Conservation (phyloP, 768 basidiomycete genomes). For the Boletus rubroflammeus region DNA sequence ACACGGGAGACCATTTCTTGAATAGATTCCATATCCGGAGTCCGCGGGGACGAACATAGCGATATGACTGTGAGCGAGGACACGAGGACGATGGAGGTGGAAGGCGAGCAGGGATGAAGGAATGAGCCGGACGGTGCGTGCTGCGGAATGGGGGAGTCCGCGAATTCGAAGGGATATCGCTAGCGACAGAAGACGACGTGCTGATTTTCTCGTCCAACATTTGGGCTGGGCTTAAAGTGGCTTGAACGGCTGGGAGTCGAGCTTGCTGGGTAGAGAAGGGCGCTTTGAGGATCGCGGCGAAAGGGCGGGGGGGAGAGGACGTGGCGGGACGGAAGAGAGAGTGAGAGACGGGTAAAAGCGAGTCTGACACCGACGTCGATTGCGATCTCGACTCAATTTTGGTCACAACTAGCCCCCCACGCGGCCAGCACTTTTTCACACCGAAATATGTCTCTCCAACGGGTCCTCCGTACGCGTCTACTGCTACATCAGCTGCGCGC, state of each 20-base stretch:
- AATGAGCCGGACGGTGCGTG: conserved; percentile 16
- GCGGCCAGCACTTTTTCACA: no score
- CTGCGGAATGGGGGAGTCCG: conserved; percentile 14
- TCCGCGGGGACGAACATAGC: conserved; percentile 44
- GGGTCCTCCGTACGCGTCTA: background rate
- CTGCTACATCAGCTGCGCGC: background rate
- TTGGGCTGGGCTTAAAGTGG: background rate
- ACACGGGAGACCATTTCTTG: conserved; percentile 73
- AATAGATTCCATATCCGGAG: conserved; percentile 57
- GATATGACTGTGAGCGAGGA: conserved; percentile 19
- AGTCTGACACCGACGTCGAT: background rate
- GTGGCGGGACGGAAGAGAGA: background rate
- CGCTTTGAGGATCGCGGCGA: conserved; percentile 6
- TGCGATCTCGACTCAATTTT: conserved; percentile 12
- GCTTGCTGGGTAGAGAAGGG: background rate
- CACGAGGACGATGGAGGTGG: conserved; percentile 13
- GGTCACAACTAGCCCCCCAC: no score
- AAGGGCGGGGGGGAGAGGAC: background rate
- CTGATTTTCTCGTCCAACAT: conserved; percentile 26
- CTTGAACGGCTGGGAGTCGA: background rate
- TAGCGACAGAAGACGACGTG: conserved; percentile 1
- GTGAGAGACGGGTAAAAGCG: no score
- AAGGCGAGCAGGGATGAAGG: conserved; percentile 20
- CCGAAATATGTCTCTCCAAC: background rate
- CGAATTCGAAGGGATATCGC: conserved; percentile 21